These are phyloP conservation scores for Kitagawia praeruptora DNA, from an alignment of 129 eudicot species.

Conservation along the genomic window DNA sequence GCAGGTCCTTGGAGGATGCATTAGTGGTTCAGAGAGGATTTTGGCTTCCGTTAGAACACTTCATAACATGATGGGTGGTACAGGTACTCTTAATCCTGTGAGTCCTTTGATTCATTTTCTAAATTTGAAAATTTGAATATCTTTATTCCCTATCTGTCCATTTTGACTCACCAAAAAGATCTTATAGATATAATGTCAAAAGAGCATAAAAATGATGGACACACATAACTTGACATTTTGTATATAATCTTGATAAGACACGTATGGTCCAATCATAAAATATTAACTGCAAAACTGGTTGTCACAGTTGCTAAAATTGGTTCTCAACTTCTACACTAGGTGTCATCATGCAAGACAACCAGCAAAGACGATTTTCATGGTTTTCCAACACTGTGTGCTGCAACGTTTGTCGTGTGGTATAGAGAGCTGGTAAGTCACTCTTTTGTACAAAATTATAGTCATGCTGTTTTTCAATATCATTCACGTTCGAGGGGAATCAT, in stretches of 20 bases:
- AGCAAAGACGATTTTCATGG: conserved; percentile 34
- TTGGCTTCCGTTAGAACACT: conserved; percentile 6
- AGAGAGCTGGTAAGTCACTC: conserved; percentile 49
- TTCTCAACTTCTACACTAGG: conserved; percentile 25
- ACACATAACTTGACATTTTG: not conserved
- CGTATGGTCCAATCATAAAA: not conserved
- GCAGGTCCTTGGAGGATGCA: conserved; percentile 13
- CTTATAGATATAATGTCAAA: not conserved
- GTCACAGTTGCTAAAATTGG: conserved; percentile 7
- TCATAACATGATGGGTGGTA: conserved; percentile 12
- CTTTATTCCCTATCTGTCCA: not conserved
- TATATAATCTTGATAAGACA: not conserved
- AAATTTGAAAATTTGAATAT: not conserved
- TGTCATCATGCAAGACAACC: conserved; percentile 33
- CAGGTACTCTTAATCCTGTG: conserved; percentile 12
- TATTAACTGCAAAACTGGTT: not conserved
- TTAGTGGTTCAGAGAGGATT: conserved; percentile 11
- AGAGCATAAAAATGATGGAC: not conserved
- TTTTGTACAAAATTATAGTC: conserved; percentile 5
- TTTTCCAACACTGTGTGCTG: conserved; percentile 64
- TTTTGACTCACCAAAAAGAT: conserved; percentile 4
- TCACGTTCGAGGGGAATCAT: not conserved
- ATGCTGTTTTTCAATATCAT: not conserved
- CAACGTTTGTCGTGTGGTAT: conserved; percentile 70
- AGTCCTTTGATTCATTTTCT: not conserved